Percentiles rank a stretch among this genome's conserved stretches.
phyloP scores from a whole-genome alignment of 768 basidiomycete genomes.

The Phallus indusiatus region DNA sequence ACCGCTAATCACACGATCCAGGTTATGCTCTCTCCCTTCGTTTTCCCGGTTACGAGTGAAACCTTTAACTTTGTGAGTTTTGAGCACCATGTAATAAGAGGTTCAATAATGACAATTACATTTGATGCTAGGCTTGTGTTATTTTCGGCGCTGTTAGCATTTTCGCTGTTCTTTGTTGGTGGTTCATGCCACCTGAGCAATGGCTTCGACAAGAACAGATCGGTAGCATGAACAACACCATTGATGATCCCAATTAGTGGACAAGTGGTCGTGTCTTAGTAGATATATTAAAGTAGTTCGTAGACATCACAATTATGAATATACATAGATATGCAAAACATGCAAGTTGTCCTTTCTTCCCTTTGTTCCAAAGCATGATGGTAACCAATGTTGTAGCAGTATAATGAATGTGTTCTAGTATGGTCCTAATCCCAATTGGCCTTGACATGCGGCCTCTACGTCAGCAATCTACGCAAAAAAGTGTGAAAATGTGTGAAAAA shows the following conservation, averaged over 20 bases:
- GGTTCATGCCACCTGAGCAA: slow-evolving; percentile 64
- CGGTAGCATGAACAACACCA: slow-evolving; percentile 33
- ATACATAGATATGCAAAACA: not conserved
- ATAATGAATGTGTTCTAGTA: not conserved
- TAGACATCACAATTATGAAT: not conserved
- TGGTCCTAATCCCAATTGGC: slow-evolving; percentile 13
- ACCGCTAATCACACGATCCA: slow-evolving; percentile 18
- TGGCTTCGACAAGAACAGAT: slow-evolving; percentile 69
- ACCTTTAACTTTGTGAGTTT: slow-evolving; percentile 78
- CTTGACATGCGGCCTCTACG: slow-evolving; percentile 28
- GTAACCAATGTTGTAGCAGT: not conserved
- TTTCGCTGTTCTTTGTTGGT: slow-evolving; percentile 71
- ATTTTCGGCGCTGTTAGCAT: slow-evolving; percentile 75
- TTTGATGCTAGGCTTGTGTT: slow-evolving; percentile 46
- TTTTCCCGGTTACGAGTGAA: slow-evolving; percentile 66
- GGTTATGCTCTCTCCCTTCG: slow-evolving; percentile 83
- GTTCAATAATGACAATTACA: slow-evolving; percentile 2
- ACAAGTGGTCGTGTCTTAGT: not conserved
- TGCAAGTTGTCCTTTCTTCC: not conserved
- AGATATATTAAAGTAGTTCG: not conserved
- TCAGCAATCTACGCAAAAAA: slow-evolving; percentile 20
- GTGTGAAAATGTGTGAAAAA: not conserved
- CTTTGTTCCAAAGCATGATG: not conserved
- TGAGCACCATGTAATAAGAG: not conserved
- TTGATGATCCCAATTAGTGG: slow-evolving; percentile 11